Base-by-base conservation (phyloP, 495 filamentous ascomycete species). In the Entonaema liquescens region DNA sequence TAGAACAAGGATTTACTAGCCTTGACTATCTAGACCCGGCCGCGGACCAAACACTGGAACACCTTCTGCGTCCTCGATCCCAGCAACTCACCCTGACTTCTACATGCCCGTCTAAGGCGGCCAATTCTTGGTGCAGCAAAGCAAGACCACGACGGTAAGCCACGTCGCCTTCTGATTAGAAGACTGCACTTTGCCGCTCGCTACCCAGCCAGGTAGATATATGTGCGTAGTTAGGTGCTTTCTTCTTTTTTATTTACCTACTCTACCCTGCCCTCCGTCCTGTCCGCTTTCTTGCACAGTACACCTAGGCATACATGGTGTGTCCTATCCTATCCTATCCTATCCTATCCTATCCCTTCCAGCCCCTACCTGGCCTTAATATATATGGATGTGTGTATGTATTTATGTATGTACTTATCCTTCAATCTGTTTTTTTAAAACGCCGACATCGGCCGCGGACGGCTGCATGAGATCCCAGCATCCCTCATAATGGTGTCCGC, bases 101-200 rank as follows among this genome's bases (percentile, higher is more conserved):
- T 47, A 47, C 42, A 47, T 40, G 38, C n/a, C 38, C 23, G 12
- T 3, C 19, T 6, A 52, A 52, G 8, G 56, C 26, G 17, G 54
- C 44, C 49, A 54, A 31, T 52, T 52, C 49, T 25, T 52, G 21
- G 25, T 59, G 47, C 56, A 59, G 55, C 40, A 42, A 59, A 58
- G 38, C 5, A 59, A 49, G n/a, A 8, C 31, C 55, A 67, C 47
- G 35, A 56, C 65, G 65, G 57, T 36, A 55, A 61, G 65, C 65
- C 65, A 67, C 65, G 65, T 67, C 49, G 65, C 36, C 23, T 29
- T 31, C n/a, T 38, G 33, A 59, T 66, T 66, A 35, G 31, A 58
- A 66, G 49, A 29, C 54, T 66, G 54, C 55, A 54, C 56, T 60
- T 53, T 67, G 44, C 64, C 57, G 64, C 42, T 25, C 19, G 64